Evolutionary conservation across 2,329 filamentous ascomycete species (phyloP).

Genomic region (Xylariaceae sp.): DNA sequence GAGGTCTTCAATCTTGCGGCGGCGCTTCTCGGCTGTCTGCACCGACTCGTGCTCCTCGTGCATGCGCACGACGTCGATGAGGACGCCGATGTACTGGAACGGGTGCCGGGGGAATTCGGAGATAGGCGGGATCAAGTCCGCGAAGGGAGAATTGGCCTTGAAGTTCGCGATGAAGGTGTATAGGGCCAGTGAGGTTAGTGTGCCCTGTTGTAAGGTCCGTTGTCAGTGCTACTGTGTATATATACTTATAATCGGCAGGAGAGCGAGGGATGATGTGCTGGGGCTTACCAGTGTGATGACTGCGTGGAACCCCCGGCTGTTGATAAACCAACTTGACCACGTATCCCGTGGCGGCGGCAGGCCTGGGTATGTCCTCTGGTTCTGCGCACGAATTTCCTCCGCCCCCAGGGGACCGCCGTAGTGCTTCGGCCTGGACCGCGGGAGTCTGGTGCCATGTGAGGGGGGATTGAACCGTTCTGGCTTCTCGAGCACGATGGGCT

Average conservation of each 20-base stretch:
- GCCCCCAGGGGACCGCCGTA: conserved; percentile 70
- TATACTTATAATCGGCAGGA: background rate
- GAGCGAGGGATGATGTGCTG: conserved; percentile 10
- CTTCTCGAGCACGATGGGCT: conserved; percentile 73
- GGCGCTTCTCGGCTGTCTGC: conserved; percentile 66
- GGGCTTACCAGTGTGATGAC: conserved; percentile 80
- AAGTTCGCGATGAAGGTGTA: conserved; percentile 78
- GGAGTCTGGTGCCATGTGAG: conserved; percentile 72
- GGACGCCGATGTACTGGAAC: conserved; percentile 59
- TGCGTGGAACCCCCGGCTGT: conserved; percentile 70
- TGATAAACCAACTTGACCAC: conserved; percentile 79
- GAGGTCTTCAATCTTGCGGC: conserved; percentile 75
- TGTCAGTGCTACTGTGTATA: background rate
- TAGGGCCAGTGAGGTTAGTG: conserved; percentile 63
- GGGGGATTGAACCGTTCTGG: conserved; percentile 88
- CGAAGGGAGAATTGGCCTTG: conserved; percentile 71
- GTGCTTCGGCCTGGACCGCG: conserved; percentile 52
- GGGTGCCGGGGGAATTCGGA: conserved; percentile 68
- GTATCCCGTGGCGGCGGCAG: conserved; percentile 82
- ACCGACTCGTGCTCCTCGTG: conserved; percentile 68
- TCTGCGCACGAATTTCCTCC: conserved; percentile 63
- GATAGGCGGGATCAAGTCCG: conserved; percentile 69
- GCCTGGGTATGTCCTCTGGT: conserved; percentile 73
- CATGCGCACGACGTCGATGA: conserved; percentile 69
- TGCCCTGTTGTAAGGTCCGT: conserved; percentile 48